These are phyloP conservation scores for Arthrobotrys megalospora DNA, from an alignment of 2,329 filamentous ascomycete species.

Conservation along the genomic window DNA sequence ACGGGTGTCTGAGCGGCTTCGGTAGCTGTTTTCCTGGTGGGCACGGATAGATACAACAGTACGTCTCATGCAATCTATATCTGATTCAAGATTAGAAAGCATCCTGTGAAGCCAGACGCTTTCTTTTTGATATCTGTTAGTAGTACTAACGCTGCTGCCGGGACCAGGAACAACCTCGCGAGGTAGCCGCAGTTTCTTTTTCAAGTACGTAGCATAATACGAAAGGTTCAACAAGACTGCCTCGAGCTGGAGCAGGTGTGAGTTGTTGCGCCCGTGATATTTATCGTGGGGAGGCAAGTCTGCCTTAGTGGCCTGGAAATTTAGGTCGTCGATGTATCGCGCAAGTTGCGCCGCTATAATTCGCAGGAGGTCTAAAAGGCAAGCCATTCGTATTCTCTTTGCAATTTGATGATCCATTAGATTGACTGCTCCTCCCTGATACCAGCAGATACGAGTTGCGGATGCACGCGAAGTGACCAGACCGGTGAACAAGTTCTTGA, in stretches of 20 bases:
- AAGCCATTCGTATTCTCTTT: constrained; percentile 5
- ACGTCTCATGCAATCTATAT: background rate
- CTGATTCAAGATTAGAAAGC: constrained; percentile 4
- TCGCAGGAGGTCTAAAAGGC: background rate
- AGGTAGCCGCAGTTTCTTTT: constrained; percentile 1
- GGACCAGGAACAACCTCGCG: too few species aligned
- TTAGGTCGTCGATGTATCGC: constrained; percentile 3
- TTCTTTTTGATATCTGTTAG: background rate
- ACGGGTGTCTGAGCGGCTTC: constrained; percentile 1
- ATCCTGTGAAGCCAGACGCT: background rate
- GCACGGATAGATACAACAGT: background rate
- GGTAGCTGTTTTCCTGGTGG: background rate
- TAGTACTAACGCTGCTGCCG: background rate
- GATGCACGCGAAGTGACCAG: background rate
- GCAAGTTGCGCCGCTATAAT: background rate
- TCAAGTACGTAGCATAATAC: background rate
- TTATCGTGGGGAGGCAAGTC: background rate
- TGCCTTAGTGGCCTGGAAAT: background rate
- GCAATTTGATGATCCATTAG: background rate
- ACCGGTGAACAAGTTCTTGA: background rate
- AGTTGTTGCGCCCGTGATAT: background rate
- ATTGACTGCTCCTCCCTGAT: background rate
- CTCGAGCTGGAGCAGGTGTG: background rate
- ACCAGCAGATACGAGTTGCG: background rate
- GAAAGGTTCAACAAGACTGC: background rate